Percentiles rank a stretch among this genome's conserved stretches.
Conservation (phyloP, 164 flowering plant genomes). For the Paratinospora sagittata region DNA sequence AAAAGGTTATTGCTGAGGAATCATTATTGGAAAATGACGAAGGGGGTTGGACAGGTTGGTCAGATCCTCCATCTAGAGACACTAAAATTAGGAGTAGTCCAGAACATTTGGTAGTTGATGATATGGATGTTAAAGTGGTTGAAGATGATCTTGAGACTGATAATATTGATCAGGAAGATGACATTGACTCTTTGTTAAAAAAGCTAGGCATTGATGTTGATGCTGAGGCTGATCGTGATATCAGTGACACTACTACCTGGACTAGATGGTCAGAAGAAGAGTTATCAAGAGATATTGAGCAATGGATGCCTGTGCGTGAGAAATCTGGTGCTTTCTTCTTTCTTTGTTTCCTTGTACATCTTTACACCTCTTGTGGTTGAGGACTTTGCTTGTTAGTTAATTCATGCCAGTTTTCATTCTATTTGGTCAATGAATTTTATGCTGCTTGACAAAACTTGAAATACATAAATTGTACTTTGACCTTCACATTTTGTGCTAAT, state of each 20-base stretch:
- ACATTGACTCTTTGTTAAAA: constrained; percentile 64
- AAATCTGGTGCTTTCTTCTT: constrained; percentile 40
- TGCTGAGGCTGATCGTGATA: constrained; percentile 50
- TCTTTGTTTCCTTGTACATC: constrained; percentile 3
- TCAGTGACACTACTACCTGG: constrained; percentile 68
- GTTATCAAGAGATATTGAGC: constrained; percentile 49
- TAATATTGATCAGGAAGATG: constrained; percentile 50
- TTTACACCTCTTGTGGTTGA: neutral
- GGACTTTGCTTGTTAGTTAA: neutral
- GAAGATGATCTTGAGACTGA: constrained; percentile 44
- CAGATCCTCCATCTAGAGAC: constrained; percentile 39
- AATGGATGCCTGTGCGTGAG: constrained; percentile 86
- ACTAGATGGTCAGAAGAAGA: constrained; percentile 83
- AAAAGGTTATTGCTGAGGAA: constrained; percentile 44
- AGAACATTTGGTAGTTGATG: constrained; percentile 21
- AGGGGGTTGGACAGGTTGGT: constrained; percentile 99
- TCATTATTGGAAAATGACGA: constrained; percentile 31
- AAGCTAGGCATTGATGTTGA: constrained; percentile 70
- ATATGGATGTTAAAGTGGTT: constrained; percentile 24
- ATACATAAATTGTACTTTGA: neutral
- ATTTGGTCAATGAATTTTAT: neutral
- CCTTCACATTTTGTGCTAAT: neutral
- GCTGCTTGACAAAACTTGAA: neutral
- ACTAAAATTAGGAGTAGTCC: constrained; percentile 17
- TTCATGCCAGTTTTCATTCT: neutral